Percentiles rank a stretch among this genome's conserved stretches.
Conservation (phyloP, 2,329 filamentous ascomycete species). For the Fusarium sp. region DNA sequence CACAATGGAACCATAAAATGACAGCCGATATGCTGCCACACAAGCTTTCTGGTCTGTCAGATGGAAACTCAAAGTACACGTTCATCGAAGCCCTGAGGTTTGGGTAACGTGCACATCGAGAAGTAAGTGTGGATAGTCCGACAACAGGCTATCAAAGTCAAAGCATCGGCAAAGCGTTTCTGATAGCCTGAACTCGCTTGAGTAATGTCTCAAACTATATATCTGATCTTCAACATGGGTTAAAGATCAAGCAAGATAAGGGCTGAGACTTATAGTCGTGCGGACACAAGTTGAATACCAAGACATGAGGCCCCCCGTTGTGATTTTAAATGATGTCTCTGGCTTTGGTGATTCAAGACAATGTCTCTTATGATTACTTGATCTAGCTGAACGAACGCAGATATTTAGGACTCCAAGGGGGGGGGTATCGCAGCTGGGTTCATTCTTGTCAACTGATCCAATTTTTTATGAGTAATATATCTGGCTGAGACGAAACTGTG, state of each 20-base stretch:
- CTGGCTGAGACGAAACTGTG: constrained; percentile 17
- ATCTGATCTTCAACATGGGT: not conserved
- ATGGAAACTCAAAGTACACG: not conserved
- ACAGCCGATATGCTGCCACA: no score
- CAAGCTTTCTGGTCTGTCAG: not conserved
- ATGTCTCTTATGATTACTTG: constrained; percentile 2
- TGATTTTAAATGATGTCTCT: constrained; percentile 6
- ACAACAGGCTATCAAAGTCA: not conserved
- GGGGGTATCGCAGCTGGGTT: constrained; percentile 12
- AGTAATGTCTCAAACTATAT: constrained; percentile 16
- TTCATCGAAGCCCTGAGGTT: not conserved
- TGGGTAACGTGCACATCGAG: not conserved
- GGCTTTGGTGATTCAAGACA: constrained; percentile 13
- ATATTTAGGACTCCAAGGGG: not conserved
- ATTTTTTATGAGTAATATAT: constrained; percentile 1
- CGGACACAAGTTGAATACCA: constrained; percentile 10
- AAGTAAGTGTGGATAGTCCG: not conserved
- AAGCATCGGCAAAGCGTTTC: not conserved
- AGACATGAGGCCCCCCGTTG: constrained; percentile 7
- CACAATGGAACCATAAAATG: no score
- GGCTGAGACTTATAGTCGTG: constrained; percentile 12
- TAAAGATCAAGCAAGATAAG: constrained; percentile 13
- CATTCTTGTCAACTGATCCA: constrained; percentile 6
- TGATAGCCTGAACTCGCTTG: constrained; percentile 1
- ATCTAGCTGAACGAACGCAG: not conserved